A percentile compares a stretch with the other conserved stretches of the same genome.
Conservation (phyloP, 2,329 filamentous ascomycete genomes). For the Canariomyces notabilis region DNA sequence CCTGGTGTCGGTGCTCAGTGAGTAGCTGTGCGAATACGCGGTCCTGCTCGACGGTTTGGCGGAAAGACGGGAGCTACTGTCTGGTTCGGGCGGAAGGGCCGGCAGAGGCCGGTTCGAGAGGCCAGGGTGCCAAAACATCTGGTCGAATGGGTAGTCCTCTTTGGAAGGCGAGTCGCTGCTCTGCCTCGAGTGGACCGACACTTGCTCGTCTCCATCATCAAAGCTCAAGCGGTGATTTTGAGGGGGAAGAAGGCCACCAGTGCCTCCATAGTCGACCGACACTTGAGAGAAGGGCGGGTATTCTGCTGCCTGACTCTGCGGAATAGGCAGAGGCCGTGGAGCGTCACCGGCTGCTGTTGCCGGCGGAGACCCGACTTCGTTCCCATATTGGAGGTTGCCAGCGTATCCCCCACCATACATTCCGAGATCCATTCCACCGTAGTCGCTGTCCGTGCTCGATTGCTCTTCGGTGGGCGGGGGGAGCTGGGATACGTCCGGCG, state of each 20-base stretch:
- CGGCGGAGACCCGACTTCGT: slow-evolving; percentile 41
- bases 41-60: slow-evolving; percentile 38
- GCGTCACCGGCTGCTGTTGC: slow-evolving; percentile 36
- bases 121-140: slow-evolving; percentile 86
- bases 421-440: slow-evolving; percentile 66
- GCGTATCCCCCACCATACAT: slow-evolving; percentile 68
- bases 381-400: slow-evolving; percentile 47
- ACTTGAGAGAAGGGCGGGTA: slow-evolving; percentile 52
- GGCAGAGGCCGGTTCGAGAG: slow-evolving; percentile 61
- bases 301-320: slow-evolving; percentile 34
- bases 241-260: slow-evolving; percentile 80
- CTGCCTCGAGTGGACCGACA: slow-evolving; percentile 50
- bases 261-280: slow-evolving; percentile 80
- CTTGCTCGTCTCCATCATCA: slow-evolving; percentile 82
- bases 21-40: slow-evolving; percentile 45
- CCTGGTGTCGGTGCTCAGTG: slow-evolving; percentile 44
- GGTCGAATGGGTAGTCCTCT: slow-evolving; percentile 68
- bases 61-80: slow-evolving; percentile 11
- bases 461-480: slow-evolving; percentile 47
- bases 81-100: slow-evolving; percentile 44
- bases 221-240: slow-evolving; percentile 73
- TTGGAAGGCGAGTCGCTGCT: slow-evolving; percentile 63
- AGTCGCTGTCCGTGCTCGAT: slow-evolving; percentile 65
- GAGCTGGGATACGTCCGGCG: slow-evolving; percentile 33
- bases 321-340: slow-evolving; percentile 46